Conservation (phyloP, 148 eudicot genomes). For the Silene uniflora region DNA sequence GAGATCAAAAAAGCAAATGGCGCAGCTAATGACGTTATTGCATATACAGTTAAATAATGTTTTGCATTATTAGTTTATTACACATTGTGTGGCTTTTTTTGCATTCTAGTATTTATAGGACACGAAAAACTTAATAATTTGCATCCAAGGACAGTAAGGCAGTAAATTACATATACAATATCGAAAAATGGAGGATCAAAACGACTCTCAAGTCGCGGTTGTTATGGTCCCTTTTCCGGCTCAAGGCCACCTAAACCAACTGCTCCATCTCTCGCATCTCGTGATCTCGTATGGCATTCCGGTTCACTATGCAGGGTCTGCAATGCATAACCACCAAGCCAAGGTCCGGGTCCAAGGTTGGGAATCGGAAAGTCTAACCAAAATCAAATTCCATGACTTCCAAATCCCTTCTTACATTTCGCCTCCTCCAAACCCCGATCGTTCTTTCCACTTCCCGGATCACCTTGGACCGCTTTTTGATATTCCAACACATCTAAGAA, state of each 20-base stretch:
- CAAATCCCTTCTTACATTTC: constrained; percentile 24
- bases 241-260: constrained; percentile 63
- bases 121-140: neutral
- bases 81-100: neutral
- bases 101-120: neutral
- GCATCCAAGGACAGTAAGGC: neutral
- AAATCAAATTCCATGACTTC: constrained; percentile 43
- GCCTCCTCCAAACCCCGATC: constrained; percentile 24
- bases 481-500: constrained; percentile 25
- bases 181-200: neutral
- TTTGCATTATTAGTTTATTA: too few relatives aligned
- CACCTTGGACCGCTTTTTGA: constrained; percentile 41
- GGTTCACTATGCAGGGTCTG: constrained; percentile 39
- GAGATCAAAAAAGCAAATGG: too few relatives aligned
- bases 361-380: constrained; percentile 8
- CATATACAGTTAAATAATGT: too few relatives aligned
- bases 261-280: constrained; percentile 50
- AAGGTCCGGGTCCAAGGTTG: constrained; percentile 21
- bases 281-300: constrained; percentile 36
- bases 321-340: constrained; percentile 41
- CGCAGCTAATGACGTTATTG: too few relatives aligned
- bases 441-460: constrained; percentile 19
- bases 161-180: neutral
- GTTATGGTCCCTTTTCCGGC: constrained; percentile 6
- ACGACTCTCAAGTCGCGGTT: neutral